Base-by-base conservation (phyloP, 106 monocot genomes). In the Gastrodia elata region DNA sequence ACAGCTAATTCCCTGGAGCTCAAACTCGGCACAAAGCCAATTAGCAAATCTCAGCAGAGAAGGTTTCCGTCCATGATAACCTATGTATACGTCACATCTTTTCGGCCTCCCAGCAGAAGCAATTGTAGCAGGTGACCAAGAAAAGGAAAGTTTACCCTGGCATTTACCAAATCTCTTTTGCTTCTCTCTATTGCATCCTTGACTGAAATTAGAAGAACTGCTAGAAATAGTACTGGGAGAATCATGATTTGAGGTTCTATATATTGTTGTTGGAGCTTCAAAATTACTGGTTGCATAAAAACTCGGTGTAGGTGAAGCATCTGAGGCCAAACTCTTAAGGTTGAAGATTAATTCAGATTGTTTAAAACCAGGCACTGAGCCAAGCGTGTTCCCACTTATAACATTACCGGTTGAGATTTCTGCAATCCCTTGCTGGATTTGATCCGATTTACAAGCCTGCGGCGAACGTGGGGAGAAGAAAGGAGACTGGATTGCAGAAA, bases 1-100 rank as follows among this genome's bases (percentile, higher is more conserved):
- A 76, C 89, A 92, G 42, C 92, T 92, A 10, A 96, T 88, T 26
- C 96, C 96, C 10, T 96, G 87, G 43, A 84, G 77, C 76, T 96
- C 96, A 68, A 96, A 70, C 76, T 96, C 96, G 1, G 92, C 96
- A 30, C 89, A 92, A 79, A 96, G 85, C 96, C 96, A 96, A 52
- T 84, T 92, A 37, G 78, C 84, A 56, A 96, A 96, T 74, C 96
- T 85, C 40, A 92, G 57, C 59, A 96, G 78, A 6, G 89, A 83
- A 41, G 87, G 73, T 46, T 88, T 96, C 14, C 85, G 42, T 14
- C 96, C 96, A 86, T 96, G 96, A 80, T 80, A 96, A 5, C 91
- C 96, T 22, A 96, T 80, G 42, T 90, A 96, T 9, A 96, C 87
- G 80, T 96, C 96, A 75, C 74, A 90, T 41, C 68, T 92, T 74